Evolutionary conservation across 129 eudicot species (phyloP).

Genomic region (Solidago caesia): DNA sequence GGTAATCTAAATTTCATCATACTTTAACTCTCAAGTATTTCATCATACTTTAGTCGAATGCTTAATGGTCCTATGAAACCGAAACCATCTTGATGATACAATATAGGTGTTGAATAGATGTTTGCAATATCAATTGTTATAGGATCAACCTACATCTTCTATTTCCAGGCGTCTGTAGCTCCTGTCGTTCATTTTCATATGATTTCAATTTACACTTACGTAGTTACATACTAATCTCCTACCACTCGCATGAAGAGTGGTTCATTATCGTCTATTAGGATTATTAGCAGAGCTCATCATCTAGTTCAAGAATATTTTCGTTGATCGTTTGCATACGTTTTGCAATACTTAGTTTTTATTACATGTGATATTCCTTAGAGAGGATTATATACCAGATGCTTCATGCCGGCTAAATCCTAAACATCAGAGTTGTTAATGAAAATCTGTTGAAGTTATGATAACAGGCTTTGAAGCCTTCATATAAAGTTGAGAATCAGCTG

Average conservation of each 20-base stretch:
- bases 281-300: neutral
- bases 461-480: slow-evolving; percentile 12
- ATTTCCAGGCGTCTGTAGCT: slow-evolving; percentile 7
- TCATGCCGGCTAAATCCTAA: slow-evolving; percentile 15
- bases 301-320: neutral
- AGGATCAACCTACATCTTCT: slow-evolving; percentile 5
- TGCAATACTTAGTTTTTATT: slow-evolving; percentile 11
- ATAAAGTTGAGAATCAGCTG: slow-evolving; percentile 8
- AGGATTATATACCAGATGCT: neutral
- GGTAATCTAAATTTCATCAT: slow-evolving; percentile 39
- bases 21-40: neutral
- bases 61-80: neutral
- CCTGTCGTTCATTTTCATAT: slow-evolving; percentile 2
- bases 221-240: slow-evolving; percentile 8
- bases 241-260: neutral
- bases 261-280: neutral
- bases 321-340: neutral
- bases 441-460: slow-evolving; percentile 7
- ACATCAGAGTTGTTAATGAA: slow-evolving; percentile 12
- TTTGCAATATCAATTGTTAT: neutral
- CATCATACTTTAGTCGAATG: neutral
- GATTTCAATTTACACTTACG: neutral
- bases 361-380: slow-evolving; percentile 3
- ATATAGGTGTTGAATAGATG: neutral
- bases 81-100: slow-evolving; percentile 3